Conservation (phyloP, 2,329 filamentous ascomycete genomes). For the Rhytidhysteron rufulum region DNA sequence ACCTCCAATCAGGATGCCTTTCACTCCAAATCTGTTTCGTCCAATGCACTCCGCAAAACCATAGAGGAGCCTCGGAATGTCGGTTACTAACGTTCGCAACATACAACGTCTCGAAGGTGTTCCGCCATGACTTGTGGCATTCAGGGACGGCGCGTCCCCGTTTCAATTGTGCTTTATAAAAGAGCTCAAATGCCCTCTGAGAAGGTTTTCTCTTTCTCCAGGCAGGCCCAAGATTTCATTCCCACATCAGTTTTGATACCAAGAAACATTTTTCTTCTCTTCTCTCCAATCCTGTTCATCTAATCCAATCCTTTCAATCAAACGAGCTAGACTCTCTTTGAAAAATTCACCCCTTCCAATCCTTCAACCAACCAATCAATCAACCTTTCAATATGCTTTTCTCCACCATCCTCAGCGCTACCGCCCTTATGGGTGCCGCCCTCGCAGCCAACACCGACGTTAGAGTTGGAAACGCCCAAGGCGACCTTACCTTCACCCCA, state of each 20-base stretch:
- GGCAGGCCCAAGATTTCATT: slow-evolving; percentile 35
- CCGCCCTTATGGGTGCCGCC: slow-evolving; percentile 26
- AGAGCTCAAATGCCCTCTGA: slow-evolving; percentile 31
- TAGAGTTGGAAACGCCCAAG: slow-evolving; percentile 22
- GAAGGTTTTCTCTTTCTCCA: slow-evolving; percentile 20
- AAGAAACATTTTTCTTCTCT: slow-evolving; percentile 18
- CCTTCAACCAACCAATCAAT: no score
- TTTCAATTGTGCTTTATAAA: slow-evolving; percentile 30
- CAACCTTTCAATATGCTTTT: slow-evolving; percentile 37
- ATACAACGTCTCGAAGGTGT: slow-evolving; percentile 30
- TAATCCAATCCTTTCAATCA: slow-evolving; percentile 12
- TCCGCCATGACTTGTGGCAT: slow-evolving; percentile 21
- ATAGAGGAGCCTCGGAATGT: slow-evolving; percentile 12
- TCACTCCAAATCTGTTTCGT: slow-evolving; percentile 11
- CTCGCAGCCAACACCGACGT: slow-evolving; percentile 30
- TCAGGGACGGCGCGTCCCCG: slow-evolving; percentile 15
- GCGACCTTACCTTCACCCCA: slow-evolving; percentile 30
- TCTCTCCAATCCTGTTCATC: slow-evolving; percentile 10
- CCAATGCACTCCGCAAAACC: slow-evolving; percentile 3
- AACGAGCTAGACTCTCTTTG: slow-evolving; percentile 32
- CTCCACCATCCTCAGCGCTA: slow-evolving; percentile 29
- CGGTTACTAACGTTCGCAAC: slow-evolving; percentile 29
- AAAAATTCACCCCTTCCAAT: slow-evolving; percentile 4
- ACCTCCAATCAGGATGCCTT: slow-evolving; percentile 22
- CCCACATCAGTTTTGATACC: slow-evolving; percentile 24